Evolutionary conservation across 2,329 filamentous ascomycete genomes (phyloP).

Genomic region (Sporothrix mexicana): DNA sequence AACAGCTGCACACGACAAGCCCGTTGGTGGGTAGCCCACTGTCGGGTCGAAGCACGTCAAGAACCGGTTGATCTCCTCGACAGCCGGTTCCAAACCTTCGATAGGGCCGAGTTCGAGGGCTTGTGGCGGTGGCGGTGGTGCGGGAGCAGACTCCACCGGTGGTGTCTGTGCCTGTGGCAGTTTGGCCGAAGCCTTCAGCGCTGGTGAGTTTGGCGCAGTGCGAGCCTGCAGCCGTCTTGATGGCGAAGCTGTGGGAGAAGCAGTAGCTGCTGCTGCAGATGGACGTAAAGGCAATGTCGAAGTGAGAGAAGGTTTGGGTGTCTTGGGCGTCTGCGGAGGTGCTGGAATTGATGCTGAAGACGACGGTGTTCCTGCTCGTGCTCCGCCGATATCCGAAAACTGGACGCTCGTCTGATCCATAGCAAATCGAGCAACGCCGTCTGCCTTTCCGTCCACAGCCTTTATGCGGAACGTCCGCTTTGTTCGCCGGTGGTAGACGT

Average conservation of each 20-base stretch:
- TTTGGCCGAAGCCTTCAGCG: background rate
- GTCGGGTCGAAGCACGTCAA: constrained; percentile 50
- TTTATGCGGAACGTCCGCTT: constrained; percentile 65
- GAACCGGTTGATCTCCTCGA: constrained; percentile 69
- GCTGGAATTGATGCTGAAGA: constrained; percentile 34
- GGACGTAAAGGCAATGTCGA: constrained; percentile 22
- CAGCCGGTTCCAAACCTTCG: constrained; percentile 70
- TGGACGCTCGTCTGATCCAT: constrained; percentile 44
- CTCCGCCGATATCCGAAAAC: constrained; percentile 45
- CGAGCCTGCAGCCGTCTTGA: constrained; percentile 3
- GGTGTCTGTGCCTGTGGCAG: constrained; percentile 9
- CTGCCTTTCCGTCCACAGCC: constrained; percentile 60
- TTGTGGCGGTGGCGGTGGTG: constrained; percentile 38
- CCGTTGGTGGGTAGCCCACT: constrained; percentile 38
- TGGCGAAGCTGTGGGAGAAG: constrained; percentile 29
- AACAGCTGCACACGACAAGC: constrained; percentile 63
- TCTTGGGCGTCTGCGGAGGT: constrained; percentile 31
- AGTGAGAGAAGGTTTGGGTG: constrained; percentile 12
- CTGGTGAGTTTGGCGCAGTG: background rate
- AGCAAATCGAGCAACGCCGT: constrained; percentile 53
- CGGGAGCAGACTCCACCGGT: constrained; percentile 29
- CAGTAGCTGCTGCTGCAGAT: constrained; percentile 21
- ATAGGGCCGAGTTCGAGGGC: constrained; percentile 60
- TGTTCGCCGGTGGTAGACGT: constrained; percentile 60
- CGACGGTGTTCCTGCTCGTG: constrained; percentile 11